phyloP scores from a whole-genome alignment of 2,329 filamentous ascomycete genomes.

The Paecilomyces fulvus region DNA sequence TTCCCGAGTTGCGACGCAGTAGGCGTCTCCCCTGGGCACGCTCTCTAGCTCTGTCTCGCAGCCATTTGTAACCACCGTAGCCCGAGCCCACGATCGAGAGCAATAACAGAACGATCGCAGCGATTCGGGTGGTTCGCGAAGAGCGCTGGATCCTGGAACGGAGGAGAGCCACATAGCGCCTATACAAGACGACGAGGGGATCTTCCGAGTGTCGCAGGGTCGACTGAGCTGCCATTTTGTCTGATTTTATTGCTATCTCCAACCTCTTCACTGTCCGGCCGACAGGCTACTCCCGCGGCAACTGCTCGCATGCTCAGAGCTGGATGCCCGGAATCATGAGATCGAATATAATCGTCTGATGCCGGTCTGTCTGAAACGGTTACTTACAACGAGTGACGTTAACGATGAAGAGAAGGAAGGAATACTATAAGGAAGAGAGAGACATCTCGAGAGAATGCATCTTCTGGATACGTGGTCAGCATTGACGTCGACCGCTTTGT shows the following conservation, averaged over 20 bases:
- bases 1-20: slow-evolving; percentile 81
- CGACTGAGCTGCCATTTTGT: slow-evolving; percentile 74
- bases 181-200: slow-evolving; percentile 54
- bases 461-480: not conserved
- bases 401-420: not conserved
- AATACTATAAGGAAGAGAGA: not conserved
- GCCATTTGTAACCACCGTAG: slow-evolving; percentile 72
- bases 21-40: slow-evolving; percentile 74
- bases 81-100: slow-evolving; percentile 70
- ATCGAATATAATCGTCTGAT: not conserved
- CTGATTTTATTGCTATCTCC: not conserved
- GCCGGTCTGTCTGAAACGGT: not conserved
- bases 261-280: slow-evolving; percentile 1
- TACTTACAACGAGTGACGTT: not conserved
- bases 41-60: slow-evolving; percentile 64
- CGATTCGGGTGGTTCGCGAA: slow-evolving; percentile 61
- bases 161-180: slow-evolving; percentile 41
- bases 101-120: slow-evolving; percentile 67
- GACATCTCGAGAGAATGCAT: not conserved
- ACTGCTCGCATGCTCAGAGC: not conserved
- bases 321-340: not conserved
- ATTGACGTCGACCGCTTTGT: not conserved
- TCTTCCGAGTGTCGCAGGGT: slow-evolving; percentile 64
- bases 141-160: slow-evolving; percentile 50
- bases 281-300: not conserved